These are phyloP conservation scores for Malbranchea zuffiana DNA, from an alignment of 2,329 filamentous ascomycete genomes.

Conservation along the genomic window DNA sequence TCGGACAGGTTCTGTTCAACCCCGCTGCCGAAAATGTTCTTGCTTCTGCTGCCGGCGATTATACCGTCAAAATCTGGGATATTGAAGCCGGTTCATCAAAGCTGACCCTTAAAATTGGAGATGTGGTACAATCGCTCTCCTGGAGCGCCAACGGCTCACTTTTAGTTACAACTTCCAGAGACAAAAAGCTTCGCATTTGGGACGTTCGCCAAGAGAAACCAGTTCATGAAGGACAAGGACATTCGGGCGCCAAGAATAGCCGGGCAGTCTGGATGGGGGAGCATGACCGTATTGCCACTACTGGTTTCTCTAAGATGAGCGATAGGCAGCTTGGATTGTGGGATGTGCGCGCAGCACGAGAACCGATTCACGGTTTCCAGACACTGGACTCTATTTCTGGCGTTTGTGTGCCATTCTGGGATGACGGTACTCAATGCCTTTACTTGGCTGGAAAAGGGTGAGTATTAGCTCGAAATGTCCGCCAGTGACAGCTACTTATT, in stretches of 20 bases:
- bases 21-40: slow-evolving; percentile 91
- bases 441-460: slow-evolving; percentile 96
- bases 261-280: slow-evolving; percentile 95
- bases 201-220: slow-evolving; percentile 88
- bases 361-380: slow-evolving; percentile 82
- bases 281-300: slow-evolving; percentile 89
- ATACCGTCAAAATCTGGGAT: slow-evolving; percentile 94
- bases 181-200: slow-evolving; percentile 98
- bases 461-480: slow-evolving; percentile 26
- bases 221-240: slow-evolving; percentile 72
- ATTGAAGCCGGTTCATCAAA: slow-evolving; percentile 64
- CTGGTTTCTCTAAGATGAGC: slow-evolving; percentile 96
- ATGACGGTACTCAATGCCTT: slow-evolving; percentile 87
- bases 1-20: slow-evolving; percentile 97
- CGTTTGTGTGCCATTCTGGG: slow-evolving; percentile 99
- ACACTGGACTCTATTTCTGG: slow-evolving; percentile 92
- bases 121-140: slow-evolving; percentile 89
- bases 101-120: slow-evolving; percentile 69
- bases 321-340: slow-evolving; percentile 91
- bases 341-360: slow-evolving; percentile 69
- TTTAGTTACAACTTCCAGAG: slow-evolving; percentile 83
- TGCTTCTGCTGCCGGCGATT: slow-evolving; percentile 88
- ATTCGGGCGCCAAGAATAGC: slow-evolving; percentile 93
- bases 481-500: slow-evolving; percentile 12
- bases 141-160: slow-evolving; percentile 86